Evolutionary conservation across 1,139 yeast species (phyloP), one percentile per base, ranked within the genome.

Genomic region (Debaryomyces fabryi): DNA sequence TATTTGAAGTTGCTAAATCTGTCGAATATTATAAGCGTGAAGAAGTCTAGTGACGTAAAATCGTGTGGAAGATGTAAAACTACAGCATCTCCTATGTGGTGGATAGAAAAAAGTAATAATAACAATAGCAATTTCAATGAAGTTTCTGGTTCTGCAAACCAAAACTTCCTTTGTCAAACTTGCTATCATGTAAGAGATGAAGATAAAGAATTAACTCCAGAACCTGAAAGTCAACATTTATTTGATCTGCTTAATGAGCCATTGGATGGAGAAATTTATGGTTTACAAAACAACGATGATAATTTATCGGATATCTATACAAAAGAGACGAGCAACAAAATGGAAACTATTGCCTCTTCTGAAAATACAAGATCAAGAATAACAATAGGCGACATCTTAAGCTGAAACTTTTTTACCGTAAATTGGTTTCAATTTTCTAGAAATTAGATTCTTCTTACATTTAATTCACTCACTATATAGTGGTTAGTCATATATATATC

Each of bases 1-100:
- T 52, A 10, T 43, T 57, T 27, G 49, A 56, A 42, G 60, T 56
- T 21, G 40, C 55, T 12, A 49, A 54, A 42, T 57, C 57, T 53
- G 63, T 62, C 46, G 16, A 27, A 44, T 21, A 46, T 29, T 30
- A 29, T 39, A 15, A 36, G 12, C 20, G 4, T 47, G 32, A 24
- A 52, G 49, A 45, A 56, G 56, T 50, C 61, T 12, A 53, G 53
- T n/a, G 57, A 56, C 4, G 56, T 37, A 4, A 43, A 49, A 38
- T 34, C 29, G 2, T 71, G 77, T 49, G 25, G 23, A 8, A 47
- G 47, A 4, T 74, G 79, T 56, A 44, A 48, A 2, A 56, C 71
- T 0, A 47, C 42, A 0, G 60, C 62, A 1, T 69, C 78, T 0
- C 79, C 80, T 3, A 69, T 67, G 42, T 75, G 80, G 80, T 71